These are phyloP conservation scores for Neobulgaria alba DNA, from an alignment of 2,329 filamentous ascomycete genomes.

Conservation along the genomic window DNA sequence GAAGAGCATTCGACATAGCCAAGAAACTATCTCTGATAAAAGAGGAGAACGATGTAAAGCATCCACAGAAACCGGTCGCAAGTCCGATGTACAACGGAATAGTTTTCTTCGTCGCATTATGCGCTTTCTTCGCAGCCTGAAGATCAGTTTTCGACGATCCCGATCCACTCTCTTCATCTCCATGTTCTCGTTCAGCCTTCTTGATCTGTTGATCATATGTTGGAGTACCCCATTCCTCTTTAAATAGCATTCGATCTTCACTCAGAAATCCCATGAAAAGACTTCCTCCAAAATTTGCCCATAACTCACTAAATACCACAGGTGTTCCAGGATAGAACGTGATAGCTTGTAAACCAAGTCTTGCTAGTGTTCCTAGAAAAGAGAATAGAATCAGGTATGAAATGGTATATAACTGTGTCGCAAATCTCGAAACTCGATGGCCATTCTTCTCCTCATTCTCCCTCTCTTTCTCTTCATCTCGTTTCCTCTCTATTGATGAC, in stretches of 20 bases:
- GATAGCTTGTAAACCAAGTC: constrained; percentile 70
- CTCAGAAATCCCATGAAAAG: constrained; percentile 77
- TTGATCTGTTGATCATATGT: constrained; percentile 31
- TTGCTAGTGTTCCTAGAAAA: constrained; percentile 73
- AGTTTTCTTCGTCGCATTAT: constrained; percentile 66
- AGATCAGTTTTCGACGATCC: constrained; percentile 27
- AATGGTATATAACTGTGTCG: constrained; percentile 59
- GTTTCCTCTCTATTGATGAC: not conserved
- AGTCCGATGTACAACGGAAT: constrained; percentile 84
- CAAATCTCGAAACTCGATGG: constrained; percentile 37
- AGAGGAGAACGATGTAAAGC: constrained; percentile 81
- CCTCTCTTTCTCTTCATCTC: constrained; percentile 7
- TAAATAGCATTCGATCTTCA: constrained; percentile 71
- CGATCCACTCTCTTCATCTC: constrained; percentile 34
- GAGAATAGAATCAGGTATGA: constrained; percentile 83
- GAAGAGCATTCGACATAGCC: constrained; percentile 66
- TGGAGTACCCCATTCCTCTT: constrained; percentile 51
- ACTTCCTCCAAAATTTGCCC: constrained; percentile 81
- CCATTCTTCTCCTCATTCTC: constrained; percentile 6
- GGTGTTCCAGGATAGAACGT: constrained; percentile 74
- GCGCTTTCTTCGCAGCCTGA: constrained; percentile 44
- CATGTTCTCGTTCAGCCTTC: constrained; percentile 34
- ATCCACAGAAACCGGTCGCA: constrained; percentile 80
- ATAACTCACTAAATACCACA: constrained; percentile 64
- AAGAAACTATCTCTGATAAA: constrained; percentile 78